Evolutionary conservation across 176 grass and related monocot species (phyloP), one percentile per base, ranked within the genome.

Genomic region (Triticum dicoccoides): DNA sequence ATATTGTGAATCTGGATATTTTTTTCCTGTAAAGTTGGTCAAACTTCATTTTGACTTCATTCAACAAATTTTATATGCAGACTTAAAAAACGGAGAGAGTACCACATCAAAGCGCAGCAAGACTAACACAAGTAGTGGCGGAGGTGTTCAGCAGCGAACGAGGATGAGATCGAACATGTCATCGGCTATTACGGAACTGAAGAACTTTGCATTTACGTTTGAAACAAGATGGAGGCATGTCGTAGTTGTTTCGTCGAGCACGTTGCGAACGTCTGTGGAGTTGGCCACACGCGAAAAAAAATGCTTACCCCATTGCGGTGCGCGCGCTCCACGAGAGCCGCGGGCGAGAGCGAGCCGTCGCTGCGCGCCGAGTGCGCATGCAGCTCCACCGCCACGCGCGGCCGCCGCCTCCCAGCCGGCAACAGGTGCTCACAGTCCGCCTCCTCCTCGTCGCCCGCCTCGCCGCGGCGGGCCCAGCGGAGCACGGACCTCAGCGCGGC

Each of bases 301-400:
- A 38, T 35, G 20, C 86, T 90, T 72, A 94, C 92, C 92, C 86
- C 88, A 6, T 87, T 97, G 52, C 65, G 69, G 56, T 92, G 95
- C 18, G 90, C 92, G 86, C 92, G 87, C 77, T 92, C 73, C 15
- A 97, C 90, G 54, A 97, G 86, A 59, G 82, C 84, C 6, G 92
- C n/a, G 5, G 95, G 95, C 8, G 92, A 94, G 81, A 94, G 88
- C 82, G 91, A 92, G 47, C 90, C 90, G 35, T 97, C 95, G 77
- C 90, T 92, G 34, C 86, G 86, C n/a, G 61, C 45, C 11, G 92
- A 97, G 82, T 94, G 92, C 77, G 95, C 85, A 85, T 97, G 92
- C 63, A 97, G 35, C 84, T 97, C 92, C 73, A 94, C 89, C 23
- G 82, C 82, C 54, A 94, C 87, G 69, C 89, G 84, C 63, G 70